Base-by-base conservation (phyloP, 306 rosid species). In the Sicyos baderoa region DNA sequence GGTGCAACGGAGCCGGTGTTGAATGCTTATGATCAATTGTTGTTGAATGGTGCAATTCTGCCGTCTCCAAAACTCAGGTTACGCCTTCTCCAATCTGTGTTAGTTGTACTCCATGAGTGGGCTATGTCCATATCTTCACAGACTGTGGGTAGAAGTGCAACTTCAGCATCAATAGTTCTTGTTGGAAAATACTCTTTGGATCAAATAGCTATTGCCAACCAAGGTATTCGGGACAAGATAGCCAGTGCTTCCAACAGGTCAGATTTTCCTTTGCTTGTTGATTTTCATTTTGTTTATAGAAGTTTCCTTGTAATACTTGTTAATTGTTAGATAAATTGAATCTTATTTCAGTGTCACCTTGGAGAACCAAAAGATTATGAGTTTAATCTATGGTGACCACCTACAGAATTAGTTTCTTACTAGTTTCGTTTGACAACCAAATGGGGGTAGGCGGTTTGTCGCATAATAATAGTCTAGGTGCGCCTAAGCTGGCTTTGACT, bases 1-100 rank as follows among this genome's bases (percentile, higher is more conserved):
- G 96, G 95, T 73, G 95, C 99, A 49, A 86, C 89, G 23, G 99
- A 93, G 79, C 99, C 96, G 61, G 94, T 93, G 40, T 71, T 88
- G 87, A 93, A 85, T 68, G 80, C 95, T 76, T 93, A 93, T 19
- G 96, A 93, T 67, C 96, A 88, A 78, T 80, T 93, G 79, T 76
- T 93, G 73, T 84, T 95, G 54, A 90, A 80, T 56, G 95, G 99
- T 61, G 94, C 92, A 45, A 81, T 93, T 79, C 75, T 93, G 74
- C 94, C 99, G 5, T 90, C 99, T 10, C 86, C 93, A 60, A 90
- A 86, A 76, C 88, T 93, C 65, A 86, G 94, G 77, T 70, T 93
- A 49, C 93, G 99, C 57, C 82, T 93, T 79, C 90, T 93, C 73
- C 88, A 91, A 85, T 93, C 99, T 35, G 95, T 90, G 52, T 86